These are phyloP conservation scores for Barnettozyma sp. DNA, from an alignment of 805 yeast species.

Conservation along the genomic window DNA sequence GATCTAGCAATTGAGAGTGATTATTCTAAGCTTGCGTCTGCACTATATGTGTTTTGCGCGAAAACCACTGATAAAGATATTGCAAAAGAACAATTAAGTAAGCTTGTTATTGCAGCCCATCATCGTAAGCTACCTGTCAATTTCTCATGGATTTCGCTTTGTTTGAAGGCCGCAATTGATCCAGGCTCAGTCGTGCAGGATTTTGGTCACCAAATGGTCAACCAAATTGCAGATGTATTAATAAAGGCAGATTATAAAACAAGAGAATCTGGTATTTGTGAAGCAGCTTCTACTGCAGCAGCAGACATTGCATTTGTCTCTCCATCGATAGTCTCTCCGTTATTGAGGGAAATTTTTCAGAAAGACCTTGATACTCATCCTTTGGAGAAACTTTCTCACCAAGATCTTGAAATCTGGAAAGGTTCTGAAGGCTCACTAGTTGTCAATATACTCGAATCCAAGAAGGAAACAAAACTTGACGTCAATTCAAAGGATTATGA, in stretches of 20 bases:
- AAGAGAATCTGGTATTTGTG: slow-evolving; percentile 35
- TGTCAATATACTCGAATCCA: slow-evolving; percentile 48
- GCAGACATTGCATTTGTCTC: slow-evolving; percentile 50
- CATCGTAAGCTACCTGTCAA: slow-evolving; percentile 34
- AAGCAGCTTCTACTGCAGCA: slow-evolving; percentile 44
- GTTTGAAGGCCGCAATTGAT: slow-evolving; percentile 52
- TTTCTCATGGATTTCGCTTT: slow-evolving; percentile 71
- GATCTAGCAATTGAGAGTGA: slow-evolving; percentile 20
- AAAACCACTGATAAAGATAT: slow-evolving; percentile 17
- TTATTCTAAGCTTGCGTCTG: slow-evolving; percentile 28
- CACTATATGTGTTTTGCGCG: slow-evolving; percentile 34
- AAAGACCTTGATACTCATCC: slow-evolving; percentile 31
- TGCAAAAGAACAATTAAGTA: slow-evolving; percentile 30
- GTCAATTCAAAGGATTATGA: slow-evolving; percentile 82
- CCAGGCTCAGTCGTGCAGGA: slow-evolving; percentile 50
- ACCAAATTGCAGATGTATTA: slow-evolving; percentile 18
- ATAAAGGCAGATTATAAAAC: slow-evolving; percentile 12
- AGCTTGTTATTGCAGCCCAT: slow-evolving; percentile 40
- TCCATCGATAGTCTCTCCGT: slow-evolving; percentile 50
- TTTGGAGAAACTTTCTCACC: slow-evolving; percentile 32
- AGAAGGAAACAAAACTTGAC: slow-evolving; percentile 41
- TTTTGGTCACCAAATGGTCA: slow-evolving; percentile 21
- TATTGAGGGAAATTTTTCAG: slow-evolving; percentile 37
- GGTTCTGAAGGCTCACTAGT: slow-evolving; percentile 67
- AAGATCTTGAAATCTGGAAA: slow-evolving; percentile 57